These are phyloP conservation scores for Cyanidioschyzon merolae DNA, from an alignment of 23 red algal genomes.

Conservation along the genomic window DNA sequence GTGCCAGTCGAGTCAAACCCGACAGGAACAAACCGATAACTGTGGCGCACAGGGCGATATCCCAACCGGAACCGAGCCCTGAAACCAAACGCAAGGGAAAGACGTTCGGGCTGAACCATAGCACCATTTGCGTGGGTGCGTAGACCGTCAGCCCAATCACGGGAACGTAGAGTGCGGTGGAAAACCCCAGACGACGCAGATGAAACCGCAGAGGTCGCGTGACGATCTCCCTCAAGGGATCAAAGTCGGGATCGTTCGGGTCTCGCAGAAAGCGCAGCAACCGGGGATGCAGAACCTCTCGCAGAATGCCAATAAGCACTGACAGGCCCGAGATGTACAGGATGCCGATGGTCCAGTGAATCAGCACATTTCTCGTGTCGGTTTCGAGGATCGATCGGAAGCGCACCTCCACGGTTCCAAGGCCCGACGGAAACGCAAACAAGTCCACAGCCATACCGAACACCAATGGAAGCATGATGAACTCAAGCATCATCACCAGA, in stretches of 20 bases:
- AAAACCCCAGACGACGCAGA: constrained; percentile 58
- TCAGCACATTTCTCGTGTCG: constrained; percentile 33
- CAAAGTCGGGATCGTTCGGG: constrained; percentile 81
- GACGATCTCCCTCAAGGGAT: constrained; percentile 82
- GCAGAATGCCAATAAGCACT: constrained; percentile 54
- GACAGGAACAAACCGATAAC: background rate
- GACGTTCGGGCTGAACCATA: constrained; percentile 35
- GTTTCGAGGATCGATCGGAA: constrained; percentile 26
- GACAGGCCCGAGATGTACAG: constrained; percentile 90
- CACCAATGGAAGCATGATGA: constrained; percentile 66
- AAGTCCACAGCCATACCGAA: constrained; percentile 84
- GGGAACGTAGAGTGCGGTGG: constrained; percentile 64
- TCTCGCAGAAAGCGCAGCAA: constrained; percentile 88
- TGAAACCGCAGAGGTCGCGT: constrained; percentile 76
- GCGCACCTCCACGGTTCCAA: constrained; percentile 24
- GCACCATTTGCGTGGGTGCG: constrained; percentile 35
- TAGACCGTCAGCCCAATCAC: constrained; percentile 56
- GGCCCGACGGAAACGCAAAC: constrained; percentile 43
- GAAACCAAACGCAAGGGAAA: constrained; percentile 48
- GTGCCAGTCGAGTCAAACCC: background rate
- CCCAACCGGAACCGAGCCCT: background rate
- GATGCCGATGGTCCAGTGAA: constrained; percentile 83
- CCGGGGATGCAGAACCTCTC: constrained; percentile 65
- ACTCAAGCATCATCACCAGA: constrained; percentile 57
- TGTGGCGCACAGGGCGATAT: background rate